phyloP scores from a whole-genome alignment of 208 protist species.

The Kentomonas sorsogonicus region DNA sequence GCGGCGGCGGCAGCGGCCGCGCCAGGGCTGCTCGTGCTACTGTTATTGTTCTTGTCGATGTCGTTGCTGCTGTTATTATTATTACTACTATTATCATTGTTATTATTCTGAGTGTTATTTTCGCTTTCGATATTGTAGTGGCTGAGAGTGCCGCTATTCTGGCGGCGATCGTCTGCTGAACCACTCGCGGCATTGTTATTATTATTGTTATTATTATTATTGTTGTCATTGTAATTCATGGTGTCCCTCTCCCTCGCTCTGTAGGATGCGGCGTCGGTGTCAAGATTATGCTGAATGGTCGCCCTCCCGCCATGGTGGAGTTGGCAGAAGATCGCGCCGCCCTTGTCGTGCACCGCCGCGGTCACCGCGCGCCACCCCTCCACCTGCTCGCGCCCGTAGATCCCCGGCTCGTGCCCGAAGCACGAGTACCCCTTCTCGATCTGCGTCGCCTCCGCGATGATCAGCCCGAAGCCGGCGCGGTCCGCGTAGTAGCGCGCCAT shows the following conservation, averaged over 20 bases:
- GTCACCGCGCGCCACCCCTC: conserved; percentile 46
- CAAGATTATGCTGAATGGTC: conserved; percentile 25
- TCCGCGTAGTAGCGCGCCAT: conserved; percentile 51
- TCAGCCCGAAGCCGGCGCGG: conserved; percentile 42
- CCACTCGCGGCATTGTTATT: too few relatives aligned
- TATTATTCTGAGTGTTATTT: too few relatives aligned
- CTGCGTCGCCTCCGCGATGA: conserved; percentile 59
- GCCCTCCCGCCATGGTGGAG: conserved; percentile 45
- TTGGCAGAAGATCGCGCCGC: conserved; percentile 42
- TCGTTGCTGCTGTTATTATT: too few relatives aligned
- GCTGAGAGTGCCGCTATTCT: neutral
- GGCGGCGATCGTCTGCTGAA: conserved; percentile 5
- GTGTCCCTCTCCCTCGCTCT: conserved; percentile 23
- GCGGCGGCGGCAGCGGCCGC: too few relatives aligned
- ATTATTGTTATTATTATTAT: too few relatives aligned
- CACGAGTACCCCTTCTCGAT: conserved; percentile 31
- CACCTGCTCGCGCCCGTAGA: conserved; percentile 45
- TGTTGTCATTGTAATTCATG: too few relatives aligned
- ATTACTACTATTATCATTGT: too few relatives aligned
- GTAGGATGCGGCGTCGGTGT: conserved; percentile 10
- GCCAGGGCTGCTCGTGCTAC: too few relatives aligned
- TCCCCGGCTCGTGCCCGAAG: conserved; percentile 38
- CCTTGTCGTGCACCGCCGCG: conserved; percentile 55
- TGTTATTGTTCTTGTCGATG: too few relatives aligned
- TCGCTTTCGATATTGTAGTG: too few relatives aligned